These are phyloP conservation scores for Stereum hirsutum DNA, from an alignment of 1,284 basidiomycete species.

Conservation along the genomic window DNA sequence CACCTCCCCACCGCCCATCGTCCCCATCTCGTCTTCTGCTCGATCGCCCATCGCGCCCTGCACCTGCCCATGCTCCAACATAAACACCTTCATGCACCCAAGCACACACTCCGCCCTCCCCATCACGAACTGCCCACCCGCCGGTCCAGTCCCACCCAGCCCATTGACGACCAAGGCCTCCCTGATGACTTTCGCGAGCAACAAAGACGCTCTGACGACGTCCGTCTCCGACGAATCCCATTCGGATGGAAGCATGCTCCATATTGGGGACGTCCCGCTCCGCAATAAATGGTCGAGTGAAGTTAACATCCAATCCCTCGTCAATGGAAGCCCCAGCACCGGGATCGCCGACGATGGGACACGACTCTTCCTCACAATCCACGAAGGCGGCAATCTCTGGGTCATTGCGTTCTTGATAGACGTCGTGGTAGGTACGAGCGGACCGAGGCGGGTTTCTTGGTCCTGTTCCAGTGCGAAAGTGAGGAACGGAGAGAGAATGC, in stretches of 20 bases:
- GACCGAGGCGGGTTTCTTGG: conserved; percentile 26
- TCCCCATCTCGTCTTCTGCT: conserved; percentile 16
- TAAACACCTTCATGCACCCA: conserved; percentile 87
- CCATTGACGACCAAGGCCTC: conserved; percentile 31
- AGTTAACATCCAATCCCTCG: conserved; percentile 63
- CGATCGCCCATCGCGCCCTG: conserved; percentile 38
- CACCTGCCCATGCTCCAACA: conserved; percentile 78
- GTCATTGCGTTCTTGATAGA: conserved; percentile 49
- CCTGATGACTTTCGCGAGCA: conserved; percentile 19
- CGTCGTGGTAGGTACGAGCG: conserved; percentile 33
- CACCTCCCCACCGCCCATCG: conserved; percentile 35
- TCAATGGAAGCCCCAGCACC: conserved; percentile 49
- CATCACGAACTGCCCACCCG: too few species aligned
- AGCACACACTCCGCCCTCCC: conserved; percentile 55
- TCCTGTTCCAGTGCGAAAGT: conserved; percentile 28
- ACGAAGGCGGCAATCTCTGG: conserved; percentile 37
- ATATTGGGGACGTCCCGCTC: conserved; percentile 67
- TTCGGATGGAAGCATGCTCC: conserved; percentile 55
- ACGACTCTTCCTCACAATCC: conserved; percentile 17
- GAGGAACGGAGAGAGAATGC: conserved; percentile 53
- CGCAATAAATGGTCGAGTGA: conserved; percentile 79
- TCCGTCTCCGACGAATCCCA: conserved; percentile 84
- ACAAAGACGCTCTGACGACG: conserved; percentile 48
- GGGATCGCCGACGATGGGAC: neutral
- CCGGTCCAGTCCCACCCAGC: conserved; percentile 17